These are phyloP conservation scores for Filobasidium wieringae DNA, from an alignment of 768 basidiomycete genomes.

Conservation along the genomic window DNA sequence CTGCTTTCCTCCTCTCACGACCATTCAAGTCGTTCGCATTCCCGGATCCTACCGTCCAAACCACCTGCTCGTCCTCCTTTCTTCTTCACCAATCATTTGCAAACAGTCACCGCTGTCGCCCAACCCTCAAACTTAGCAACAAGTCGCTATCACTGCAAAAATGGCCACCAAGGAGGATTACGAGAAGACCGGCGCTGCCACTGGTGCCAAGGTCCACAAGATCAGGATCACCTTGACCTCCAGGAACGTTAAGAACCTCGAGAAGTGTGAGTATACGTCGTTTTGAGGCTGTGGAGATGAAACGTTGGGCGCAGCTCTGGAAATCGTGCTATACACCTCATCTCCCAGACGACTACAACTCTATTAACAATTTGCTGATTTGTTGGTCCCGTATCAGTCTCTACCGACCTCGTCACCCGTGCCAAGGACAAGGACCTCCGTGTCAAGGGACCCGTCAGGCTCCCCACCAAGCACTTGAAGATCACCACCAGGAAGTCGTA, in stretches of 20 bases:
- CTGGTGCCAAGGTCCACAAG: constrained; percentile 90
- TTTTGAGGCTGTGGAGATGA: neutral
- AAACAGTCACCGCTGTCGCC: constrained; percentile 16
- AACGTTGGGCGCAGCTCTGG: neutral
- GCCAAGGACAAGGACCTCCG: constrained; percentile 99
- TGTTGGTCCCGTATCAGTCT: constrained; percentile 50
- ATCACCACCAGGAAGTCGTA: constrained; percentile 99
- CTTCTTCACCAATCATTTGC: neutral
- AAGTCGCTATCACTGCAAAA: constrained; percentile 19
- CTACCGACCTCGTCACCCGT: constrained; percentile 86
- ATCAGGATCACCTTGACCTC: constrained; percentile 97
- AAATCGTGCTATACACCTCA: no score
- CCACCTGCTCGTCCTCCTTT: neutral
- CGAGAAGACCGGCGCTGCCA: constrained; percentile 66
- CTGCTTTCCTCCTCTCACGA: neutral
- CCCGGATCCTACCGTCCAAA: neutral
- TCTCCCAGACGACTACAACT: no score
- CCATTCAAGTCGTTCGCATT: no score
- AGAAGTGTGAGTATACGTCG: constrained; percentile 63
- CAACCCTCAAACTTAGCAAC: constrained; percentile 3
- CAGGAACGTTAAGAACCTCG: constrained; percentile 93
- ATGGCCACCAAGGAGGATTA: constrained; percentile 57
- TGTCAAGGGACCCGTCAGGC: constrained; percentile 96
- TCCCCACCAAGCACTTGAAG: constrained; percentile 97
- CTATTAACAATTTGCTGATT: neutral